Evolutionary conservation across 495 filamentous ascomycete genomes (phyloP), one percentile per base, ranked within the genome.

Genomic region (Aspergillus sparsus): DNA sequence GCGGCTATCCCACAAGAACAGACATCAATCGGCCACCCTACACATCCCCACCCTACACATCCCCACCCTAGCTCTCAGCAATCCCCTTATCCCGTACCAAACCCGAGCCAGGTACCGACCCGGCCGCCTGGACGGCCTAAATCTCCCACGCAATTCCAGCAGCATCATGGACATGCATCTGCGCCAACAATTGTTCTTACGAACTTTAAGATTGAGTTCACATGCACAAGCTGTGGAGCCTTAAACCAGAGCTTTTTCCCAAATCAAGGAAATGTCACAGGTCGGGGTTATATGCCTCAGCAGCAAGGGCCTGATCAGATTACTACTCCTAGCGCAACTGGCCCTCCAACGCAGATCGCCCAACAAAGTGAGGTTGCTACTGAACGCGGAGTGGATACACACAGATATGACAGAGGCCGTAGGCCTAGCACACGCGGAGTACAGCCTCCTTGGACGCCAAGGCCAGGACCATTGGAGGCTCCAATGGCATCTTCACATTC

Each of bases 151-250:
- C 76, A 72, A 39, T 49, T 66, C 13, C 63, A 64, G 27, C 63
- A 64, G 27, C 67, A 65, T 12, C 45, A 54, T 46, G 69, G 72
- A 6, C 71, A 73, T 32, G 51, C 66, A n/a, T 60, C 60, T 6
- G 62, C 68, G 21, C 55, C 74, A 10, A 73, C 77, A 39, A 62
- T 75, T 52, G 65, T 73, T 39, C 64, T 77, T 1, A 73, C 74
- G 16, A 74, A 77, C 46, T 79, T 79, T 60, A 79, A 79, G 57
- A 78, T 79, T 39, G 75, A 78, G 27, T 79, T 79, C 27, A 76
- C 75, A 7, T 79, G 75, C 44, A 77, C 74, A 0, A 74, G 70
- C 0, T 79, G 77, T 36, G 77, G 77, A n/a, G 62, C 73, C 33
- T 53, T 78, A 18, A 79, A 79, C 51, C 75, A 79, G 50, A 75